Conservation (phyloP, 1,284 basidiomycete species). For the Mycosarcoma maydis region DNA sequence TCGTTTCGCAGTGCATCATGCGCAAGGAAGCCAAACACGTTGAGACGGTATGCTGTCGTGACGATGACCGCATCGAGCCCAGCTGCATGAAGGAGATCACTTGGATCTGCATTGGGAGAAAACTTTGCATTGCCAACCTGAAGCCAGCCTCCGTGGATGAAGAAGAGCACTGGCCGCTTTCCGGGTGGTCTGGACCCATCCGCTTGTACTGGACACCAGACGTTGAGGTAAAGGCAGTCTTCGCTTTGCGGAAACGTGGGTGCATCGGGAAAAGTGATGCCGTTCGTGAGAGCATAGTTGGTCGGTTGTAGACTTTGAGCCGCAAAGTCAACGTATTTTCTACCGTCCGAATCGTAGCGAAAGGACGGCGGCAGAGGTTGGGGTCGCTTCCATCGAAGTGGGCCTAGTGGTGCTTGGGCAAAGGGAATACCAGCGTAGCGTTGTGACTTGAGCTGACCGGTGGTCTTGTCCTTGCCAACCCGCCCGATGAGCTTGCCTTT, state of each 20-base stretch:
- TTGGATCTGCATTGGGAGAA: constrained; percentile 13
- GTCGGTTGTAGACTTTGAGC: constrained; percentile 21
- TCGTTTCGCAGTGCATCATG: constrained; percentile 24
- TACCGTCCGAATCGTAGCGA: constrained; percentile 23
- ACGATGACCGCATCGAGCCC: constrained; percentile 39
- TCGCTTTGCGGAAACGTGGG: constrained; percentile 16
- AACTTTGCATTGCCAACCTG: constrained; percentile 41
- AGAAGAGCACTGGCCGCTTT: constrained; percentile 42
- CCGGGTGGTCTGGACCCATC: background rate
- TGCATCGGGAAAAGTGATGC: constrained; percentile 15
- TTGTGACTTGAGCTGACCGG: constrained; percentile 26
- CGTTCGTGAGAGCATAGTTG: constrained; percentile 31
- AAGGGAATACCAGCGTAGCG: constrained; percentile 46
- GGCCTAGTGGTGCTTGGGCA: constrained; percentile 40
- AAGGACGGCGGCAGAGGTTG: constrained; percentile 22
- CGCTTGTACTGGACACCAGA: constrained; percentile 28
- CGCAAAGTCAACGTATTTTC: constrained; percentile 25
- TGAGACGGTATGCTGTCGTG: constrained; percentile 42
- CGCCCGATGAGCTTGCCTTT: constrained; percentile 25
- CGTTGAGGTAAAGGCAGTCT: constrained; percentile 52
- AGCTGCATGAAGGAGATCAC: constrained; percentile 24
- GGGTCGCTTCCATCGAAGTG: constrained; percentile 36
- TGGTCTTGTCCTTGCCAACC: constrained; percentile 16
- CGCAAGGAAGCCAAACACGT: constrained; percentile 50
- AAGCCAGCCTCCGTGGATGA: constrained; percentile 49